Percentiles rank a stretch among this genome's conserved stretches.
Conservation (phyloP, 1,139 yeast genomes). For the Entelexis paramagnoliae region DNA sequence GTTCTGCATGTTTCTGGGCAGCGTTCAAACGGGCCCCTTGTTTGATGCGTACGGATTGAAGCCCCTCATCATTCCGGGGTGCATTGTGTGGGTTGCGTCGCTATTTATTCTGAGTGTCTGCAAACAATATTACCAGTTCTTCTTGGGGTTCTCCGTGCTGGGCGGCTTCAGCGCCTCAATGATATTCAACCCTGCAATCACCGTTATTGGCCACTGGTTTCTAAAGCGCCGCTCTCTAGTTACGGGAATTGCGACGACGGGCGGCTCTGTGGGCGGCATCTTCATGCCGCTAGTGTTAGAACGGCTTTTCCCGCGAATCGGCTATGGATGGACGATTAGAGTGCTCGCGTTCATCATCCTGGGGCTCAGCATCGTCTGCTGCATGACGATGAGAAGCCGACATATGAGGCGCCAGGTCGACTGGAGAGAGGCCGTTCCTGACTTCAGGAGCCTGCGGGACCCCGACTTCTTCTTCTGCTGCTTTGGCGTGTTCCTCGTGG, state of each 20-base stretch:
- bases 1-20: conserved; percentile 49
- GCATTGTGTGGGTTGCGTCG: conserved; percentile 40
- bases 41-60: conserved; percentile 41
- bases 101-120: conserved; percentile 47
- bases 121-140: conserved; percentile 45
- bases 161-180: conserved; percentile 51
- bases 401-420: conserved; percentile 33
- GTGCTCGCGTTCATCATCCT: conserved; percentile 44
- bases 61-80: conserved; percentile 36
- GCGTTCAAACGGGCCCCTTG: conserved; percentile 49
- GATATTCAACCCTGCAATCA: conserved; percentile 49
- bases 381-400: conserved; percentile 17
- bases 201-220: conserved; percentile 56
- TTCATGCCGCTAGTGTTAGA: conserved; percentile 48
- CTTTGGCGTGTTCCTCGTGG: conserved; percentile 40
- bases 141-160: conserved; percentile 49
- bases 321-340: conserved; percentile 56
- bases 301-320: conserved; percentile 39
- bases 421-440: conserved; percentile 28
- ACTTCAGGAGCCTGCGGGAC: conserved; percentile 38
- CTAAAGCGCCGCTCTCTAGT: conserved; percentile 45
- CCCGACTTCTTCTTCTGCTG: conserved; percentile 35
- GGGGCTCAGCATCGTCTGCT: conserved; percentile 32
- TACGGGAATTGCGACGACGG: conserved; percentile 46
- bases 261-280: conserved; percentile 56